Evolutionary conservation across 768 basidiomycete genomes (phyloP), one percentile per base, ranked within the genome.

Genomic region (Leucocoprinus leucothites): DNA sequence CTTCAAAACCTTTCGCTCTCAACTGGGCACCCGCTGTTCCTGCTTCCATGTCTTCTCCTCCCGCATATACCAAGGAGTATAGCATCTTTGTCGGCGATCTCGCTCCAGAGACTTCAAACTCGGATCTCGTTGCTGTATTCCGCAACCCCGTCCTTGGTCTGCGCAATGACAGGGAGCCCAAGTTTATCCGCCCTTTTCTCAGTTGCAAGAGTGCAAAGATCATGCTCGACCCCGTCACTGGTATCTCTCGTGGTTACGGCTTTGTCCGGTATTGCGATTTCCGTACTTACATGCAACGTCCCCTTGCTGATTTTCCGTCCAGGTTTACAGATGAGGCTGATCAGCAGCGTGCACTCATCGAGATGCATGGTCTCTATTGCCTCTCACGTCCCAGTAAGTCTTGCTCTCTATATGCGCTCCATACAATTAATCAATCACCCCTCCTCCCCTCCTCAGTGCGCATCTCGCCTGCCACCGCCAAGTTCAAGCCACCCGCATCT

Each of bases 151-250:
- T 92, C 2, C 80, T 92, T 13, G 91, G 91, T 41, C 78, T 93
- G 51, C 81, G 91, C 56, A 89, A 87, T 65, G 91, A 94, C 66
- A 80, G 91, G 55, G 90, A 90, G 67, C 91, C 92, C 18, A 90
- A 91, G 68, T 89, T 92, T 60, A 92, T 95, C 51, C 81, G 85
- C 7, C 91, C 92, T 2, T 97, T 96, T 72, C 71, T 84, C 35
- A 94, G 91, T 67, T 94, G 93, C 72, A 94, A 93, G 75, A 94
- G 92, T 68, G 94, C 94, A 26, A 94, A 94, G 75, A 96, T 93
- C 60, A 94, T 94, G 92, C 74, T 93, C 46, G 92, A 94, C 68
- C 92, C 94, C 1, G 82, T 87, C 19, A 93, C 92, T 3, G 93
- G 93, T 16, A 83, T 93, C 19, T 92, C 90, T 25, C 80, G 91